Evolutionary conservation across 2,329 filamentous ascomycete species (phyloP).

Genomic region (Aspergillus flavus): DNA sequence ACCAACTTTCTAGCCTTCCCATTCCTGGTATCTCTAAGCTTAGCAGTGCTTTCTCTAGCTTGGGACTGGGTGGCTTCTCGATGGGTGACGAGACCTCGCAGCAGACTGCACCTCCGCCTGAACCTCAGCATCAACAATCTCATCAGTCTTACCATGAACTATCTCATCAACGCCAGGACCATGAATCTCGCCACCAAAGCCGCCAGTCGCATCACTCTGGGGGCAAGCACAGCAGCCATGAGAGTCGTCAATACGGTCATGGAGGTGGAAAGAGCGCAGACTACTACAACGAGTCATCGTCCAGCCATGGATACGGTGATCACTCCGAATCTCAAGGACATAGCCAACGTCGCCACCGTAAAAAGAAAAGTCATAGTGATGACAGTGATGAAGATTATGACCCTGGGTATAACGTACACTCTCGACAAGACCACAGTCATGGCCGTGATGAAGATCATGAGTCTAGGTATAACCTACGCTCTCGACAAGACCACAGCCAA

Average conservation of each 20-base stretch:
- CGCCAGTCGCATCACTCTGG: constrained; percentile 6
- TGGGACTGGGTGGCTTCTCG: constrained; percentile 31
- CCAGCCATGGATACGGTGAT: neutral
- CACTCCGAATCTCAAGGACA: neutral
- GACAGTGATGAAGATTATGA: constrained; percentile 6
- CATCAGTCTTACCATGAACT: constrained; percentile 15
- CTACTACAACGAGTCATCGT: constrained; percentile 9
- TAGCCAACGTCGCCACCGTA: neutral
- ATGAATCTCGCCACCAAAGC: constrained; percentile 9
- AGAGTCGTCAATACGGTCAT: constrained; percentile 2
- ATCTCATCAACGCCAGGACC: constrained; percentile 6
- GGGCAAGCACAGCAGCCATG: neutral
- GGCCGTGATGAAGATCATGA: neutral
- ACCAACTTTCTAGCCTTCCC: constrained; percentile 35
- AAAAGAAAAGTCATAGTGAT: constrained; percentile 9
- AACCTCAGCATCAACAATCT: constrained; percentile 10
- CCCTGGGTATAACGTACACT: neutral
- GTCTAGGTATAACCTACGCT: neutral
- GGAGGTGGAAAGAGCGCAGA: constrained; percentile 2
- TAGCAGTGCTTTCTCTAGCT: constrained; percentile 32
- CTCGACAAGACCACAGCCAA: neutral
- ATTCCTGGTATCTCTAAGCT: constrained; percentile 44
- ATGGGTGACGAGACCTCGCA: constrained; percentile 18
- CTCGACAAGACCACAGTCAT: neutral
- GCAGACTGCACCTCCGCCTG: neutral